Base-by-base conservation (phyloP, 768 basidiomycete genomes). In the Hypsizygus marmoreus region DNA sequence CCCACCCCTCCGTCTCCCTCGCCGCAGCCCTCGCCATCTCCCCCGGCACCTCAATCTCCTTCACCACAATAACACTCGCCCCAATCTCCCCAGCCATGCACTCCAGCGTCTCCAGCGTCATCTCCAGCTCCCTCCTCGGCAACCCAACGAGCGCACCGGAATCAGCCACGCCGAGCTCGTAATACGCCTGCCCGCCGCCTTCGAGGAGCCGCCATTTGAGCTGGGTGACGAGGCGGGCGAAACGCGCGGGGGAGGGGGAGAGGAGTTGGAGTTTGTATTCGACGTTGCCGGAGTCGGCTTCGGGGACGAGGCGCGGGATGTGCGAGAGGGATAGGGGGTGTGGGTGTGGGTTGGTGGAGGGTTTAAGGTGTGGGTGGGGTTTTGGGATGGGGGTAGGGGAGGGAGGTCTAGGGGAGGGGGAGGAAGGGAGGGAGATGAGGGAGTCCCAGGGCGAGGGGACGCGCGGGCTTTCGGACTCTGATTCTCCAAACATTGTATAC, bases 1-100 rank as follows among this genome's bases (percentile, higher is more conserved):
- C 40, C 68, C 64, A 23, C 67, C 67, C 72, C 71, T 65, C 64
- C 23, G 65, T 70, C 56, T 69, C 65, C 1, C 66, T 43, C 49
- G 59, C 62, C 44, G 73, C 64, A 24, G 72, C 51, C 17, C 63
- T 65, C 32, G 72, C 70, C 55, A 85, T 67, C 9, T 69, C 73
- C 0, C 74, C 76, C 0, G 85, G 84, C 0, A 93, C 82, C 55
- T 88, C 86, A 22, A 95, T 82, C 60, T 94, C 91, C 68, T 91
- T 91, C 12, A 94, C 86, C 22, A 97, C 82, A 37, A 94, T 83
- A 45, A 97, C 91, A 19, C 89, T 90, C 0, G 91, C 95, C 1
- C 92, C 93, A 30, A 97, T 87, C 60, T 95, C 93, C 19, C 86
- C 83, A 0, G 94, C 93, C 95, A 98, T 98, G 73, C 82, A 83